phyloP scores from a whole-genome alignment of 352 stramenopile genomes.

The Globisporangium paddicum region DNA sequence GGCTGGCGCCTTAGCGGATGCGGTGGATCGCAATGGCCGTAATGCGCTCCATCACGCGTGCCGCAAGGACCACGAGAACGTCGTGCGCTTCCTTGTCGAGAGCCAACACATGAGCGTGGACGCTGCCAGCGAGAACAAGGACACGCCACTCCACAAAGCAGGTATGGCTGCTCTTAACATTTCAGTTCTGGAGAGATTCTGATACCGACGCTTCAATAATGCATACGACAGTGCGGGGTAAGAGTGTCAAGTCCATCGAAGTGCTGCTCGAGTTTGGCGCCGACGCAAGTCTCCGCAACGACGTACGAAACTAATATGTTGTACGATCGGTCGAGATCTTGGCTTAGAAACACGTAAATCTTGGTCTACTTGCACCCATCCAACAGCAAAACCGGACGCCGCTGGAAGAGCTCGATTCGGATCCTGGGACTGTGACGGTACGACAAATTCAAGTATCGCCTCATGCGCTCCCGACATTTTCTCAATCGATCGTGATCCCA shows the following conservation, averaged over 20 bases:
- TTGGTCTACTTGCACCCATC: no score
- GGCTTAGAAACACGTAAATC: no score
- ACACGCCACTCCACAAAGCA: slow-evolving; percentile 80
- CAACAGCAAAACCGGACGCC: slow-evolving; percentile 63
- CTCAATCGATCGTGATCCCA: neutral
- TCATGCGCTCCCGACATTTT: no score
- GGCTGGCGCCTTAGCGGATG: slow-evolving; percentile 27
- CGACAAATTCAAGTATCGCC: neutral
- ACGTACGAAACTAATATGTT: no score
- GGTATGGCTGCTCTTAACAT: no score
- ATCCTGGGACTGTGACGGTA: slow-evolving; percentile 26
- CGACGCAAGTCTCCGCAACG: slow-evolving; percentile 49
- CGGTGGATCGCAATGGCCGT: slow-evolving; percentile 46
- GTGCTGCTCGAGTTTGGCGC: slow-evolving; percentile 56
- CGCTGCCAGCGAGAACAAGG: slow-evolving; percentile 49
- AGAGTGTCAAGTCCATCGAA: slow-evolving; percentile 51
- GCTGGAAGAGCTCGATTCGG: slow-evolving; percentile 49
- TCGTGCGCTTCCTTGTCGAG: slow-evolving; percentile 49
- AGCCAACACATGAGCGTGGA: slow-evolving; percentile 51
- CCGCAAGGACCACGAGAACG: slow-evolving; percentile 56
- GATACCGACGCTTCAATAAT: neutral
- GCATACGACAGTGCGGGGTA: slow-evolving; percentile 24
- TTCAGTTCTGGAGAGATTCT: no score
- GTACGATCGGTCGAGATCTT: no score
- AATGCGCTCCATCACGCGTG: slow-evolving; percentile 73